Base-by-base conservation (phyloP, 2,329 filamentous ascomycete species). In the Pyrenochaeta sp. region DNA sequence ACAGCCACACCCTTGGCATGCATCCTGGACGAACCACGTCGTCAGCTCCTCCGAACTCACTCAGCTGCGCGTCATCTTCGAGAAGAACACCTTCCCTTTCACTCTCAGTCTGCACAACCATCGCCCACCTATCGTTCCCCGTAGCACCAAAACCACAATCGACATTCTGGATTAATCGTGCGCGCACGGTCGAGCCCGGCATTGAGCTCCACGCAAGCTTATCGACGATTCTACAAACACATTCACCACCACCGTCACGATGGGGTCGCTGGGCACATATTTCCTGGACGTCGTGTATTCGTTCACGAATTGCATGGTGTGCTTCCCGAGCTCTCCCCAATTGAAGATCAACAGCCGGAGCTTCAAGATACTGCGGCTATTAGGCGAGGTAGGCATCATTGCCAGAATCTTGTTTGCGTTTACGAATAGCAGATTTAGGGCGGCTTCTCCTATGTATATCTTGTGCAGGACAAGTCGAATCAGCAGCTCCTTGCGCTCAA, bases 401-500 rank as follows among this genome's bases (percentile, higher is more conserved):
- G 19, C 35, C 31, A 28, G 24, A 21, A n/a, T 24, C 10, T 10
- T 4, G 21, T n/a, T 35, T 18, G 18, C 36, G 17, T 28, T 46
- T n/a, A 47, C 39, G 40, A 19, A 53, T 35, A 5, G 23, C 15
- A 11, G 23, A 17, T 19, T 27, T 21, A 93, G 88, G 94, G 94
- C 69, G 94, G 94, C 65, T 99, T 99, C 79, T 96, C 91, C 55
- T 99, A 97, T 74, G 94, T 99, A 61, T 99, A 99, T 76, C 89
- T 99, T 47, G 94, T 99, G 48, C 89, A 97, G 79, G 92, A 96
- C 72, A 93, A 88, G 34, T 79, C 84, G 41, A 88, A 85, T 38
- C 88, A 89, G 47, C 85, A 93, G 62, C 83, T 96, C 32, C 93
- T 96, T 72, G 94, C 94, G 13, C 85, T 97, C 51, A 99, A 99